Evolutionary conservation across 2,329 filamentous ascomycete species (phyloP).

Genomic region (Cladobotryum protrusum): DNA sequence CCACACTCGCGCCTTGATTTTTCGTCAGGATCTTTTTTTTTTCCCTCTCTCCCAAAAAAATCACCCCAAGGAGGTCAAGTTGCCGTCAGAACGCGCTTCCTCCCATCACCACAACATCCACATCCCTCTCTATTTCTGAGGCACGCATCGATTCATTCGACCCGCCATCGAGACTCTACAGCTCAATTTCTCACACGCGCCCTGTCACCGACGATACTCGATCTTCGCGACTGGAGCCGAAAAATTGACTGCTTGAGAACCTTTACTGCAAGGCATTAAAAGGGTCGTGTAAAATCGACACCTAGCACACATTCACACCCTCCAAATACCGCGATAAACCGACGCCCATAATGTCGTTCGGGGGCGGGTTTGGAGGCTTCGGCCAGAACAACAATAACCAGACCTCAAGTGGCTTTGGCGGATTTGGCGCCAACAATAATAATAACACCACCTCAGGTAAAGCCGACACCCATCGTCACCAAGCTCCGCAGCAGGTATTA

Average conservation of each 20-base stretch:
- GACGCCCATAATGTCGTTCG: slow-evolving; percentile 45
- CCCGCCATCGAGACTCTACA: neutral
- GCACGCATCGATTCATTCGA: too few species aligned
- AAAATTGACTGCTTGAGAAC: neutral
- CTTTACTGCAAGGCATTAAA: slow-evolving; percentile 3
- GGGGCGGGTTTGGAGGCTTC: slow-evolving; percentile 50
- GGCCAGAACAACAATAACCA: slow-evolving; percentile 44
- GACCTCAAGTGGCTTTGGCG: slow-evolving; percentile 42
- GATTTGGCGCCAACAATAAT: slow-evolving; percentile 42
- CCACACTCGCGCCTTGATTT: slow-evolving; percentile 8
- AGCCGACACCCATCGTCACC: neutral
- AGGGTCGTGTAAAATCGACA: slow-evolving; percentile 11
- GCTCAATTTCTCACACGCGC: neutral
- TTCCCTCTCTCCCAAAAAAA: too few species aligned
- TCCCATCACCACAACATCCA: too few species aligned
- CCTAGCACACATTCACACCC: slow-evolving; percentile 9
- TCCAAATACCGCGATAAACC: slow-evolving; percentile 16
- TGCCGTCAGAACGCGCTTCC: too few species aligned
- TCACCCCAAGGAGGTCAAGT: neutral
- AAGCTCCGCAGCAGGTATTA: slow-evolving; percentile 13
- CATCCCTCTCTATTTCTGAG: too few species aligned
- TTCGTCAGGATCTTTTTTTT: neutral
- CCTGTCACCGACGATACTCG: neutral
- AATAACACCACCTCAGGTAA: slow-evolving; percentile 32
- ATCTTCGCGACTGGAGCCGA: too few species aligned